phyloP scores from a whole-genome alignment of 129 eudicot species.

The Saussurea involucrata region DNA sequence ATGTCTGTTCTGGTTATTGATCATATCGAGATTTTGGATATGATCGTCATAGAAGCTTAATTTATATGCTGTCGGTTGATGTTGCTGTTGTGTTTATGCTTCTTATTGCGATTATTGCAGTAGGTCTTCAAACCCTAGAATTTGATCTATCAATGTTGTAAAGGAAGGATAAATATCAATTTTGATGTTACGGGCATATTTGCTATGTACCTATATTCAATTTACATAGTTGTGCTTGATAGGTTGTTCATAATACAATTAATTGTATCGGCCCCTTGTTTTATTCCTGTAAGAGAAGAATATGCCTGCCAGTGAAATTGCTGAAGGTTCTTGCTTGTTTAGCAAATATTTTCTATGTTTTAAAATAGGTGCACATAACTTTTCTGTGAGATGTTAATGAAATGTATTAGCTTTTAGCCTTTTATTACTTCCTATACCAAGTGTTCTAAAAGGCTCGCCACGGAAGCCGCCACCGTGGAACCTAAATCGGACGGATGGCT shows the following conservation, averaged over 20 bases:
- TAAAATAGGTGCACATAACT: background rate
- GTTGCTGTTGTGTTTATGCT: slow-evolving; percentile 1
- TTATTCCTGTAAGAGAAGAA: background rate
- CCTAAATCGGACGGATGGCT: background rate
- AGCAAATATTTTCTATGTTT: background rate
- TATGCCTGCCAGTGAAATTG: slow-evolving; percentile 2
- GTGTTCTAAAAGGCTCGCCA: too few species aligned
- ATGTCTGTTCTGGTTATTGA: background rate
- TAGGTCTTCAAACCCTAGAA: slow-evolving; percentile 27
- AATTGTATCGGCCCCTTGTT: background rate
- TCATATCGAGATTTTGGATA: background rate
- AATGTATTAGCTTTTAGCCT: background rate
- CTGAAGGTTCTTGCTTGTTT: background rate
- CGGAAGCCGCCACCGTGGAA: background rate
- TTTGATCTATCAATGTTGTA: slow-evolving; percentile 12
- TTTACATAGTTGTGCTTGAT: background rate
- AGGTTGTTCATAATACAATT: background rate
- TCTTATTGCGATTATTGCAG: slow-evolving; percentile 6
- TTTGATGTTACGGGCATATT: background rate
- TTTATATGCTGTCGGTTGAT: slow-evolving; percentile 2
- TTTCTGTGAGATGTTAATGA: background rate
- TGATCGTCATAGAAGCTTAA: slow-evolving; percentile 5
- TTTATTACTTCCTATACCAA: background rate
- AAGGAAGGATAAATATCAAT: background rate
- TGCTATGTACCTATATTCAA: background rate